These are phyloP conservation scores for Chalara sp. DNA, from an alignment of 2,329 filamentous ascomycete species.

Conservation along the genomic window DNA sequence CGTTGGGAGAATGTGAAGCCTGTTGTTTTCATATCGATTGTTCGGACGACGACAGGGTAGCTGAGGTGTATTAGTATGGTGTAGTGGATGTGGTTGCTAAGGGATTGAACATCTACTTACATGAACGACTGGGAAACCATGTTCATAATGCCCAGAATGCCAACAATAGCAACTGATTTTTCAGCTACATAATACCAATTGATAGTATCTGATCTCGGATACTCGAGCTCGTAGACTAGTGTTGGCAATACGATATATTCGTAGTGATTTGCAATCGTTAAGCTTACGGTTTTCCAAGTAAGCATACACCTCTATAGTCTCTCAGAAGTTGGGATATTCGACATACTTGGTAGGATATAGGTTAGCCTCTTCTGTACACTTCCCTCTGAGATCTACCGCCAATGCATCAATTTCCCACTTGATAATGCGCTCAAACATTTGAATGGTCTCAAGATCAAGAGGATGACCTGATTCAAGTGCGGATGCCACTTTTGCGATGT, in stretches of 20 bases:
- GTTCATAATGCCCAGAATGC: constrained; percentile 72
- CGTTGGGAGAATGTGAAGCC: constrained; percentile 54
- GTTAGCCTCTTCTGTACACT: constrained; percentile 41
- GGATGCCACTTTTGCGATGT: constrained; percentile 53
- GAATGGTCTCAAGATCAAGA: constrained; percentile 55
- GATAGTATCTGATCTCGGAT: constrained; percentile 62
- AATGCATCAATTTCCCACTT: constrained; percentile 53
- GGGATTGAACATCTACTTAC: no score
- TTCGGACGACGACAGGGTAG: constrained; percentile 66
- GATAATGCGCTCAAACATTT: constrained; percentile 58
- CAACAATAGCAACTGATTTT: constrained; percentile 63
- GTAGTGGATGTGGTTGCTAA: no score
- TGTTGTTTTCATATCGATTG: constrained; percentile 59
- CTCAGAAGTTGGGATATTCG: no score
- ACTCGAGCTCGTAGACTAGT: constrained; percentile 72
- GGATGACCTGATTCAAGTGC: constrained; percentile 55
- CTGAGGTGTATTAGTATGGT: no score
- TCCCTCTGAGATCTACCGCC: constrained; percentile 54
- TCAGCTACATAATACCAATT: constrained; percentile 72
- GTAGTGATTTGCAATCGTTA: constrained; percentile 57
- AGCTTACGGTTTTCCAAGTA: constrained; percentile 30
- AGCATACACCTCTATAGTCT: no score
- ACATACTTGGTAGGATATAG: constrained; percentile 54
- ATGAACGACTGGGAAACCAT: constrained; percentile 71
- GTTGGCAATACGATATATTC: constrained; percentile 73